Percentiles rank a stretch among this genome's conserved stretches.
These are phyloP conservation scores for Penicillium nordicum DNA, from an alignment of 2,329 filamentous ascomycete genomes.

Conservation along the genomic window DNA sequence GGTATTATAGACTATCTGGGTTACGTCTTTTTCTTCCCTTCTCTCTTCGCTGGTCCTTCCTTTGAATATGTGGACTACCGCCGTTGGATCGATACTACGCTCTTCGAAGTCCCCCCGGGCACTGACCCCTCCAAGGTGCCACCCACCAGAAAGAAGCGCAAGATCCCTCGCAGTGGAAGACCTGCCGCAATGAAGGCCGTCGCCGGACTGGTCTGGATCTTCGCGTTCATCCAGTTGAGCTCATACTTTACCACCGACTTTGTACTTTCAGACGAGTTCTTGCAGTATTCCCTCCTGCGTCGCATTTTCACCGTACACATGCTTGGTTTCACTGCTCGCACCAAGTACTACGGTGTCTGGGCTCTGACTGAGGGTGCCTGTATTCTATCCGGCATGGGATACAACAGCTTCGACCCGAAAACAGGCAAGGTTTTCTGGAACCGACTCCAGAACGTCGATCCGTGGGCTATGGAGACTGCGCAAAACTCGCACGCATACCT, in stretches of 20 bases:
- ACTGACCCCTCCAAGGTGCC: conserved; percentile 83
- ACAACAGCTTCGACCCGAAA: conserved; percentile 82
- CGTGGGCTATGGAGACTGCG: conserved; percentile 79
- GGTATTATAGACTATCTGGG: conserved; percentile 75
- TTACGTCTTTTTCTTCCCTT: conserved; percentile 94
- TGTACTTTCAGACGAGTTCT: conserved; percentile 64
- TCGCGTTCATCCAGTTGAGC: conserved; percentile 70
- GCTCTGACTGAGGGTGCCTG: conserved; percentile 88
- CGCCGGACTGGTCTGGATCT: conserved; percentile 73
- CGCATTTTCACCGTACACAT: conserved; percentile 79
- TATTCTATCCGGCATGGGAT: conserved; percentile 88
- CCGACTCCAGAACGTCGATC: conserved; percentile 82
- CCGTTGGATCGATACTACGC: conserved; percentile 86
- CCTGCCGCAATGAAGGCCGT: conserved; percentile 76
- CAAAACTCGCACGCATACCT: conserved; percentile 93
- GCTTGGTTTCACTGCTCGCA: conserved; percentile 73
- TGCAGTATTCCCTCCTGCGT: conserved; percentile 64
- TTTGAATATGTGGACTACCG: conserved; percentile 95
- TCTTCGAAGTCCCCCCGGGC: conserved; percentile 82
- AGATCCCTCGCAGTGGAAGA: conserved; percentile 84
- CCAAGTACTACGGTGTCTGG: conserved; percentile 98
- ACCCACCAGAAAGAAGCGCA: conserved; percentile 81
- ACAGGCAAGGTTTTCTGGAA: conserved; percentile 88
- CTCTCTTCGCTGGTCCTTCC: conserved; percentile 81
- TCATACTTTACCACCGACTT: conserved; percentile 62